Base-by-base conservation (phyloP, 2,329 filamentous ascomycete species). In the Exophiala sp. region DNA sequence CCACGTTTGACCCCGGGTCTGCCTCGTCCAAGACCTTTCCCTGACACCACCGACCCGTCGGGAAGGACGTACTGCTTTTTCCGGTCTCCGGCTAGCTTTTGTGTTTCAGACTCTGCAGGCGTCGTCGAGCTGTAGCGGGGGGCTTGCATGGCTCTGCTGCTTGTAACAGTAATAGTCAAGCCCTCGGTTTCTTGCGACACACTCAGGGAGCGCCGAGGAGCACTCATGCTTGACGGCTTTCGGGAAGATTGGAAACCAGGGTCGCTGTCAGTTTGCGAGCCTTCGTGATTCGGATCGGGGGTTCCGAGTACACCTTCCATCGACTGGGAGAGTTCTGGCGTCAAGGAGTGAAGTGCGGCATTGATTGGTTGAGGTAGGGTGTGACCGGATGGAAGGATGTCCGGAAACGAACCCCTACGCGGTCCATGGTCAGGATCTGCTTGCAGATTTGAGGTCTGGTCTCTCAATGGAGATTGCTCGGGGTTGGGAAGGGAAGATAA, bases 1-100 rank as follows among this genome's bases (percentile, higher is more conserved):
- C 59, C 60, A 8, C 60, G 56, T 49, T 62, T 62, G 47, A 62
- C 44, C n/a, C 59, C 60, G 8, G 60, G 60, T 32, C 59, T 43
- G 14, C 59, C 60, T 24, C 59, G 50, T 19, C 59, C 59, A 2
- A 62, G 42, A 8, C 60, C 60, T 47, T 62, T 62, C 13, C 59
- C 60, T 39, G 58, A 57, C 10, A 61, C 56, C 10, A 60, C 43
- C 9, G 53, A 50, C 4, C 59, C 58, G 46, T 59, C 47, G 8
- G 53, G 21, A 27, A 60, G 54, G 10, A 50, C 29, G 44, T 61
- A 60, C 30, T 54, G 41, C 45, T 61, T 59, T 21, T 45, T 54
- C 29, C 44, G 43, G 16, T 46, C 43, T 27, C 5, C 23, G 19
- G 38, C 18, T 23, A 14, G n/a, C 24, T 37, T 45, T 21, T 19